Evolutionary conservation across 2,329 filamentous ascomycete genomes (phyloP).

Genomic region (Rhytidhysteron rufulum): DNA sequence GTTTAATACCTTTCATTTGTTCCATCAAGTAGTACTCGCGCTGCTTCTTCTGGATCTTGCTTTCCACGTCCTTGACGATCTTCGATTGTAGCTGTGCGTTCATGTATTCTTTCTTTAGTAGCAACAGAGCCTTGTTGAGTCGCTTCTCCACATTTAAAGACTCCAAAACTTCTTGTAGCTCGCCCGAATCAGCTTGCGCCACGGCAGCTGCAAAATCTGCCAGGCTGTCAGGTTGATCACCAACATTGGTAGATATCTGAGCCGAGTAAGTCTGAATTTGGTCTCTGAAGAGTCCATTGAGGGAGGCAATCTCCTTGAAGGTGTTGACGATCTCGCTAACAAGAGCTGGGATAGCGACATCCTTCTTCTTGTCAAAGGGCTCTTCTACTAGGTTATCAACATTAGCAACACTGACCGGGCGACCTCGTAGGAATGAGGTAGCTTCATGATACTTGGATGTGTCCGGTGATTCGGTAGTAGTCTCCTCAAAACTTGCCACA

Average conservation of each 20-base stretch:
- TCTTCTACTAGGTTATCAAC: slow-evolving; percentile 91
- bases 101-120: slow-evolving; percentile 97
- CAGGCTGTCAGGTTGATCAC: slow-evolving; percentile 88
- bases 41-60: slow-evolving; percentile 94
- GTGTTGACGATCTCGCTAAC: slow-evolving; percentile 98
- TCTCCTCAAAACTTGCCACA: slow-evolving; percentile 94
- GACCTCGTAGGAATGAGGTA: slow-evolving; percentile 86
- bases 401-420: slow-evolving; percentile 88
- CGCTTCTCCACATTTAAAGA: slow-evolving; percentile 89
- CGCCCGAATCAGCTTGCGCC: slow-evolving; percentile 76
- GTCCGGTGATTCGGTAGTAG: slow-evolving; percentile 56
- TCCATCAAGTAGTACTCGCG: slow-evolving; percentile 99
- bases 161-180: slow-evolving; percentile 87
- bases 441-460: slow-evolving; percentile 63
- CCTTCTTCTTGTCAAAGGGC: slow-evolving; percentile 85
- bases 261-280: slow-evolving; percentile 84
- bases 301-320: slow-evolving; percentile 91
- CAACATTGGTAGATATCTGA: slow-evolving; percentile 90
- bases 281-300: slow-evolving; percentile 93
- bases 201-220: slow-evolving; percentile 97
- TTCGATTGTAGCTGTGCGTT: slow-evolving; percentile 96
- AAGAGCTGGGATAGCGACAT: slow-evolving; percentile 81
- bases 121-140: slow-evolving; percentile 83
- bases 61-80: slow-evolving; percentile 96
- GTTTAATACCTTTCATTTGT: slow-evolving; percentile 97